phyloP scores from a whole-genome alignment of 2,329 filamentous ascomycete genomes.

The Calonectria pseudoreteaudii region DNA sequence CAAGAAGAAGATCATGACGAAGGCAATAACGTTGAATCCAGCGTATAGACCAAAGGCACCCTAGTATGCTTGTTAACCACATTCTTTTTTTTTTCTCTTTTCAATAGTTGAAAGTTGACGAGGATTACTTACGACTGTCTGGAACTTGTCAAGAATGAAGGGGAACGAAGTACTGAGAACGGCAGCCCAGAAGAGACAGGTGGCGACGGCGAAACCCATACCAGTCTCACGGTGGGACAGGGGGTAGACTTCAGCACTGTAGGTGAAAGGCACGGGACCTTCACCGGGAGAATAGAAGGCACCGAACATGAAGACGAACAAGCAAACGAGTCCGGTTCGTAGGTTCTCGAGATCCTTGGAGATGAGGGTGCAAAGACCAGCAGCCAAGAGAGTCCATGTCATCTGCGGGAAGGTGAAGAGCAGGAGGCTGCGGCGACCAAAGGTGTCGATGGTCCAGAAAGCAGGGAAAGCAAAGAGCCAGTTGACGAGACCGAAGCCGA shows the following conservation, averaged over 20 bases:
- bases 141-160: conserved; percentile 54
- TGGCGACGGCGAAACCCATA: conserved; percentile 73
- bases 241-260: conserved; percentile 73
- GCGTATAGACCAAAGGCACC: conserved; percentile 64
- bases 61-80: not conserved
- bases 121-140: conserved; percentile 35
- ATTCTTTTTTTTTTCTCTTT: no score
- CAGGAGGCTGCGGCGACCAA: conserved; percentile 70
- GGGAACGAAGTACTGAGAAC: conserved; percentile 65
- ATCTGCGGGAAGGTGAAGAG: conserved; percentile 76
- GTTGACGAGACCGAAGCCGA: conserved; percentile 67
- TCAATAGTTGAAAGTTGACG: not conserved
- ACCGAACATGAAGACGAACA: conserved; percentile 74
- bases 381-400: conserved; percentile 66
- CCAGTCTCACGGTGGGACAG: conserved; percentile 73
- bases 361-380: conserved; percentile 54
- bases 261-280: conserved; percentile 72
- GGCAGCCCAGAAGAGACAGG: conserved; percentile 66
- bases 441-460: conserved; percentile 76
- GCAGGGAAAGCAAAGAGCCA: conserved; percentile 76
- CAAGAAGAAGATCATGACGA: conserved; percentile 64
- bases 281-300: conserved; percentile 75
- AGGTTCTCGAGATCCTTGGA: conserved; percentile 49
- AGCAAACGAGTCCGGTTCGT: conserved; percentile 65
- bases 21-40: conserved; percentile 65